Evolutionary conservation across 108 stramenopile species (phyloP).

Genomic region (Cafeteria roenbergensis): DNA sequence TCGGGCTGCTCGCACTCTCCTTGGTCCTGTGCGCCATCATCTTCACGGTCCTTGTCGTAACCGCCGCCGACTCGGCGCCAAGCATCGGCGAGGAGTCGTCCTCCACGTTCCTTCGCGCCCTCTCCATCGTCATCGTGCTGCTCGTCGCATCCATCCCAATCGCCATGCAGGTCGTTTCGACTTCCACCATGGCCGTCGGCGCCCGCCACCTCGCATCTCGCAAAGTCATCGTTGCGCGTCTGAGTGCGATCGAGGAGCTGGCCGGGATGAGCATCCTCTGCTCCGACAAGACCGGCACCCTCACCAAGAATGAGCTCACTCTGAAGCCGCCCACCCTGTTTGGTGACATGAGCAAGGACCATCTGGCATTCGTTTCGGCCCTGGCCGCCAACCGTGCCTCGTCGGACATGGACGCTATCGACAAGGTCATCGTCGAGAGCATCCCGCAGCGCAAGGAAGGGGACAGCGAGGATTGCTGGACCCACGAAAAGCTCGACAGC

Average conservation of each 20-base stretch:
- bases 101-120: neutral
- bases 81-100: conserved; percentile 6
- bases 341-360: conserved; percentile 43
- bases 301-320: conserved; percentile 66
- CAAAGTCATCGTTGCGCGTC: conserved; percentile 61
- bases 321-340: conserved; percentile 53
- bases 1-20: conserved; percentile 54
- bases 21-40: conserved; percentile 53
- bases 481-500: conserved; percentile 10
- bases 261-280: conserved; percentile 63
- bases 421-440: conserved; percentile 23
- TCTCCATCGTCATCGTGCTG: conserved; percentile 37
- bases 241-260: conserved; percentile 70
- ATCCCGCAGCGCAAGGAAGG: neutral
- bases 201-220: conserved; percentile 58
- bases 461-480: no score
- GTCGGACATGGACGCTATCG: conserved; percentile 49
- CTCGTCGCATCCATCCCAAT: conserved; percentile 69
- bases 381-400: conserved; percentile 53
- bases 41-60: conserved; percentile 47
- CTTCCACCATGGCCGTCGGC: conserved; percentile 65
- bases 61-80: conserved; percentile 41
- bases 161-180: conserved; percentile 59
- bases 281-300: conserved; percentile 70
- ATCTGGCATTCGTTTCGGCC: conserved; percentile 42